phyloP scores from a whole-genome alignment of 2,329 filamentous ascomycete genomes.

The Cercospora sesami region DNA sequence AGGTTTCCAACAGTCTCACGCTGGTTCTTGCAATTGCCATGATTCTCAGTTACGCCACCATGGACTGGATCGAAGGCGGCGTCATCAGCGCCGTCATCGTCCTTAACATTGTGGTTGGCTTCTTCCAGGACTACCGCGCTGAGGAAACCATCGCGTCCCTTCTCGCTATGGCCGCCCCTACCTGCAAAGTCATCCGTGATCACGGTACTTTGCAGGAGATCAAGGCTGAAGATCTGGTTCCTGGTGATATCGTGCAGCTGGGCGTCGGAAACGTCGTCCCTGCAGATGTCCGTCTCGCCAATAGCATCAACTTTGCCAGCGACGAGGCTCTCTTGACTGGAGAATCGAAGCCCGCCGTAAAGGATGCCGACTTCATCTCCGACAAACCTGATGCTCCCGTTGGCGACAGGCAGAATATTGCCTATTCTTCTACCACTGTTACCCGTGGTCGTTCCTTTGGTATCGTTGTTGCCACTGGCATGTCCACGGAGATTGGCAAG shows the following conservation, averaged over 20 bases:
- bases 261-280: constrained; percentile 68
- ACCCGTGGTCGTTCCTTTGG: constrained; percentile 63
- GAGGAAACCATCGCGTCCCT: constrained; percentile 62
- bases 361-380: constrained; percentile 34
- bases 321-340: constrained; percentile 72
- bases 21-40: constrained; percentile 57
- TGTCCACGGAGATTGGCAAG: constrained; percentile 67
- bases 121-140: constrained; percentile 61
- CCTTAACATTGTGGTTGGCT: constrained; percentile 61
- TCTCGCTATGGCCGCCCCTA: constrained; percentile 57
- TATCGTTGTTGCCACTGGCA: constrained; percentile 59
- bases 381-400: constrained; percentile 50
- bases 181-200: constrained; percentile 58
- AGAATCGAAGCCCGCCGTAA: constrained; percentile 58
- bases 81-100: constrained; percentile 59
- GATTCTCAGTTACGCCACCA: constrained; percentile 58
- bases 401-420: constrained; percentile 64
- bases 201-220: constrained; percentile 53
- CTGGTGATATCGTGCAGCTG: constrained; percentile 65
- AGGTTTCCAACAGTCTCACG: constrained; percentile 43
- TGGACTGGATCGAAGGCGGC: constrained; percentile 62
- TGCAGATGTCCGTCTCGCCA: constrained; percentile 61
- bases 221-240: constrained; percentile 61
- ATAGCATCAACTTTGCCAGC: constrained; percentile 72
- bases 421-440: constrained; percentile 64